These are phyloP conservation scores for Euclidium syriacum DNA, from an alignment of 345 rosid genomes.

Conservation along the genomic window DNA sequence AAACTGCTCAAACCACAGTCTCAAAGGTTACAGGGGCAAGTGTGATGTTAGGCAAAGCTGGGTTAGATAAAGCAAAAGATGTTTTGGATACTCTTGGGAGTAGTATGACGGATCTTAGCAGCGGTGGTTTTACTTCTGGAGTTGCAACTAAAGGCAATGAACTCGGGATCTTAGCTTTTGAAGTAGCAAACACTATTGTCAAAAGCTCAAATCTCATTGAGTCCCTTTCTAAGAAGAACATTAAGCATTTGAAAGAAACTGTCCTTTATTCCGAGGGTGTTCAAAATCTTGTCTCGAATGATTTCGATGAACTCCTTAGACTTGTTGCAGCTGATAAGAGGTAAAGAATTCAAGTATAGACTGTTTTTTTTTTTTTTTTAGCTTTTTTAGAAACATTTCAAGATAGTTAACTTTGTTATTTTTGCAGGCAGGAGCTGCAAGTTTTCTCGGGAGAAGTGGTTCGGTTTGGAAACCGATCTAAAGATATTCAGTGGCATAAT, in stretches of 20 bases:
- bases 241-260: conserved; percentile 47
- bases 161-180: conserved; percentile 73
- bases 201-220: conserved; percentile 85
- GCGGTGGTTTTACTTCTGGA: conserved; percentile 65
- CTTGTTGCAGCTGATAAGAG: conserved; percentile 80
- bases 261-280: conserved; percentile 74
- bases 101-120: conserved; percentile 79
- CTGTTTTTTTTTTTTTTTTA: not conserved
- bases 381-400: conserved; percentile 1
- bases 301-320: conserved; percentile 58
- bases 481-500: conserved; percentile 96
- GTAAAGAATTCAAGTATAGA: conserved; percentile 29
- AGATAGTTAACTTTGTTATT: conserved; percentile 1
- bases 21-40: conserved; percentile 73
- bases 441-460: conserved; percentile 84
- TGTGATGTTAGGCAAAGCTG: conserved; percentile 69
- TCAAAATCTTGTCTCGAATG: conserved; percentile 68
- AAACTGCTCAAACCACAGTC: conserved; percentile 51
- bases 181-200: conserved; percentile 87
- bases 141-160: conserved; percentile 65
- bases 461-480: conserved; percentile 90
- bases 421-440: conserved; percentile 72
- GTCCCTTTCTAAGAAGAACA: conserved; percentile 61
- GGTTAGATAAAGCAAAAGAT: conserved; percentile 73
- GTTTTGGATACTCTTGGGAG: conserved; percentile 90